Base-by-base conservation (phyloP, 169 alveolate genomes). In the Amoebophrya sp. region DNA sequence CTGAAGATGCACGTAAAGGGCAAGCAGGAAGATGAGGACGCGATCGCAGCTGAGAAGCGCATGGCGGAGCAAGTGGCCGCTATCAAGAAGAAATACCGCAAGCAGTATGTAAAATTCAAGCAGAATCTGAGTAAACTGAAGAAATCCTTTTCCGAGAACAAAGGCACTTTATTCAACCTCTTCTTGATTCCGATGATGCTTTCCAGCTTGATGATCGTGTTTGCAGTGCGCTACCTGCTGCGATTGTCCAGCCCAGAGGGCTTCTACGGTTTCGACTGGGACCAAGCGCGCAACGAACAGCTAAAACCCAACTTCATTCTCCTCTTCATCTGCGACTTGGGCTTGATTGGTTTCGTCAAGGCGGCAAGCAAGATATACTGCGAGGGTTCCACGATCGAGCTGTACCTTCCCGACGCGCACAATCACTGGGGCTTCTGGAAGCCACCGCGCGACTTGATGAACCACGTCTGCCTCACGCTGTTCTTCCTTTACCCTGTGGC, bases 401-500 rank as follows among this genome's bases (percentile, higher is more conserved):
- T 65, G 36, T 65, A 65, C 83, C 83, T 65, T 29, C 83, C 83
- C 39, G 83, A 65, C 26, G 83, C 83, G 83, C 83, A 65, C 83
- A 36, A 65, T 6, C 83, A 65, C 83, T 65, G 83, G 83, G 83
- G 83, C 39, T 65, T 65, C 83, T 65, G 83, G 83, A 65, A 65
- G 26, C 83, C 83, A 36, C 83, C 83, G 2, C 83, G 83, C 2
- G 83, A 65, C 12, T 6, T 26, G 36, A 65, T 65, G 83, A 65
- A 65, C 83, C 83, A 65, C 83, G 83, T 65, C 36, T 65, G 83
- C 26, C 26, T 65, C 3, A 26, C 83, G 33, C 83, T 65, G 83
- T 65, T 65, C 83, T 65, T 65, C 83, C 83, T 65, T 36, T 65
- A 65, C 83, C 83, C 83, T 6, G 83, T 65, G 38, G 83, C 83